Evolutionary conservation across 768 basidiomycete genomes (phyloP), one percentile per base, ranked within the genome.

Genomic region (Pisolithus albus): DNA sequence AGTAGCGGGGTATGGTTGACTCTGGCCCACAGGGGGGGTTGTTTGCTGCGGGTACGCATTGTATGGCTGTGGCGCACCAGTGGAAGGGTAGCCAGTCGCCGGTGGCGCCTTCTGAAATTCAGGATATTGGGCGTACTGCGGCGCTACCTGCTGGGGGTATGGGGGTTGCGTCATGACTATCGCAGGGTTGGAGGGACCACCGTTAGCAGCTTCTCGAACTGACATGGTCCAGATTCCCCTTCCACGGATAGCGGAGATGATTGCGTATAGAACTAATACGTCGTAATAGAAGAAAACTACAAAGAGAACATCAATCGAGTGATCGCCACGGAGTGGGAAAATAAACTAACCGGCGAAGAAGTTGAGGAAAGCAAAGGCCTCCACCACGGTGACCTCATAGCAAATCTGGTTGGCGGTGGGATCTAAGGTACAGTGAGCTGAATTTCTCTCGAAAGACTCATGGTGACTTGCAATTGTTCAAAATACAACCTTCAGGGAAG

Each of bases 271-370:
- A 23, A 66, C 28, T 18, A 60, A 41, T 36, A 54, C 47, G 39
- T 56, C 58, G 24, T 53, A 58, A 50, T 64, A 67, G 8, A 64
- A 32, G 47, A 67, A 61, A 15, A 56, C 65, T 63, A 18, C 36
- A n/a, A 32, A 38, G 9, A 24, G 5, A 21, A 21, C 15, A 30
- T 50, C 36, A 53, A 47, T 19, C 8, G 10, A 11, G 19, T 10
- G 8, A 18, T 16, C 36, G 23, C 7, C 30, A 36, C 19, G 3
- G 15, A 24, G 26, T 36, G 37, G n/a, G n/a, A 18, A 38, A 16
- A 13, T 7, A 49, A 38, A 4, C 63, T 2, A 55, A 68, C 65
- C 63, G 8, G 37, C 48, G 47, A 55, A 53, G 54, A 68, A 64
- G 47, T 53, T 56, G 16, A 54, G 23, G 43, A 67, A 65, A 5